Percentiles rank a stretch among this genome's conserved stretches.
Evolutionary conservation across 176 grass and related monocot species (phyloP).

Genomic region (Carex kokanica): DNA sequence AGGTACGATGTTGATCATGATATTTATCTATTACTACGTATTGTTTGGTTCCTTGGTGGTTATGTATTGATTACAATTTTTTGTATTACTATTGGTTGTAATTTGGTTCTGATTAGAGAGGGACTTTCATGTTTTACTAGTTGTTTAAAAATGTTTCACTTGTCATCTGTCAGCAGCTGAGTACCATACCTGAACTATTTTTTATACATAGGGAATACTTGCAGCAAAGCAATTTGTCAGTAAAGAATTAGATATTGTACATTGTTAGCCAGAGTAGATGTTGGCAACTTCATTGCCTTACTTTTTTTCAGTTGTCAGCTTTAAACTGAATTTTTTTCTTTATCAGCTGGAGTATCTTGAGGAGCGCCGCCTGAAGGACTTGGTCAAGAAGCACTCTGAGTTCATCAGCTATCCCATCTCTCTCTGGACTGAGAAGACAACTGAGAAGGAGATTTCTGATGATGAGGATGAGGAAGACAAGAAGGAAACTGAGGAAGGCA

Average conservation of each 20-base stretch:
- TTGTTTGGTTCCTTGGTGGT: neutral
- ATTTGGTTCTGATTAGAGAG: neutral
- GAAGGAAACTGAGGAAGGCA: slow-evolving; percentile 87
- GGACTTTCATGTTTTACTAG: too few relatives aligned
- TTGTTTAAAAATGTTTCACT: too few relatives aligned
- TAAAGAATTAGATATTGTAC: neutral
- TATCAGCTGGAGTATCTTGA: slow-evolving; percentile 87
- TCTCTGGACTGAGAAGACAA: slow-evolving; percentile 91
- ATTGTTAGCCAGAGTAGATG: neutral
- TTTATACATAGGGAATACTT: neutral
- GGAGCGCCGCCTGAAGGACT: slow-evolving; percentile 88
- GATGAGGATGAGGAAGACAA: slow-evolving; percentile 98
- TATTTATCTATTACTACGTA: neutral
- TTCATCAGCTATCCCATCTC: slow-evolving; percentile 99
- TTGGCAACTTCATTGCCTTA: neutral
- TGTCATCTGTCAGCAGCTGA: neutral
- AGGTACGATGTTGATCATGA: slow-evolving; percentile 44
- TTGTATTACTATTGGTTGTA: neutral
- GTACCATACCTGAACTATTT: neutral
- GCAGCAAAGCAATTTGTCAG: neutral
- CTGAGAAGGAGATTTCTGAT: slow-evolving; percentile 95
- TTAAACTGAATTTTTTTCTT: neutral
- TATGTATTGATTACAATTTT: neutral
- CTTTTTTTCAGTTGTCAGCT: neutral
- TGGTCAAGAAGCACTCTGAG: slow-evolving; percentile 96